phyloP scores from a whole-genome alignment of 306 rosid species.

The Geum urbanum region DNA sequence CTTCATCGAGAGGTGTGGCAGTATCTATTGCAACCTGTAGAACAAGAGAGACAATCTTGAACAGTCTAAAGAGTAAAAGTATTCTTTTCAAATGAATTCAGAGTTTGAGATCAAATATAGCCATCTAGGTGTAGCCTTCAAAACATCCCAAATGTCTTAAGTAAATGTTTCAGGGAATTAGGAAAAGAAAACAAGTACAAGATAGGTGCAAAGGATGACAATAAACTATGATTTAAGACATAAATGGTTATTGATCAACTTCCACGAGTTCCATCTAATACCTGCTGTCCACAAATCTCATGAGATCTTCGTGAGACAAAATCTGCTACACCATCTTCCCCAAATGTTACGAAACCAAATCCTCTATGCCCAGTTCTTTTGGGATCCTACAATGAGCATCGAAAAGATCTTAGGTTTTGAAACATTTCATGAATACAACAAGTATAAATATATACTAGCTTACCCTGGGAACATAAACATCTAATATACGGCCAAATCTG shows the following conservation, averaged over 20 bases:
- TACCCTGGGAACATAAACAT: slow-evolving; percentile 90
- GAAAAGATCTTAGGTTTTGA: slow-evolving; percentile 9
- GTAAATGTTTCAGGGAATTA: slow-evolving; percentile 5
- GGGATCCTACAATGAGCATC: slow-evolving; percentile 54
- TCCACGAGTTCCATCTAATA: slow-evolving; percentile 17
- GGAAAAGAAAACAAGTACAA: neutral
- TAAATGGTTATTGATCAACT: neutral
- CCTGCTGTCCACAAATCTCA: slow-evolving; percentile 91
- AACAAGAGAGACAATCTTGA: neutral
- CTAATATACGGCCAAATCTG: slow-evolving; percentile 83
- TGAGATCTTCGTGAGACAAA: slow-evolving; percentile 89
- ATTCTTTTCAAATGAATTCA: neutral
- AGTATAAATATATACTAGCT: slow-evolving; percentile 20
- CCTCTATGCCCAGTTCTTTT: slow-evolving; percentile 93
- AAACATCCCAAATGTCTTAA: neutral
- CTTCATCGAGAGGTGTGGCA: slow-evolving; percentile 85
- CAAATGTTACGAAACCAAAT: slow-evolving; percentile 92
- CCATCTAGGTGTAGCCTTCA: neutral
- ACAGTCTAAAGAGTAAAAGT: neutral
- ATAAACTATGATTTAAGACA: neutral
- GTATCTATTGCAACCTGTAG: slow-evolving; percentile 61
- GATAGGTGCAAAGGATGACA: neutral
- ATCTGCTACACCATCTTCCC: slow-evolving; percentile 91
- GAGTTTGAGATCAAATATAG: neutral
- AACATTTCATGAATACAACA: neutral